These are phyloP conservation scores for Blepharisma stoltei DNA, from an alignment of 73 alveolate genomes.

Conservation along the genomic window DNA sequence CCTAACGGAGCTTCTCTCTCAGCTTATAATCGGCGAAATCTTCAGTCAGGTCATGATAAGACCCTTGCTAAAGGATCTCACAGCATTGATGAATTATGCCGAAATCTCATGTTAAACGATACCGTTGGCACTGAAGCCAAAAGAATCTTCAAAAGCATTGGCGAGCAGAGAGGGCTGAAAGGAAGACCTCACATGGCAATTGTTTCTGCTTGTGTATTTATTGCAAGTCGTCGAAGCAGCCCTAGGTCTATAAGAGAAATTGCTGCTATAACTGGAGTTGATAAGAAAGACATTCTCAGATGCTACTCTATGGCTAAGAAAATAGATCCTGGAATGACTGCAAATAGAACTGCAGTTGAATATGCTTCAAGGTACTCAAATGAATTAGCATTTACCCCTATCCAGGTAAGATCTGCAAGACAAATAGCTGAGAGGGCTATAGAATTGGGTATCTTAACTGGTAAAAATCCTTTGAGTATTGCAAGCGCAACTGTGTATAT, in stretches of 20 bases:
- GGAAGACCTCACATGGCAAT: conserved; percentile 22
- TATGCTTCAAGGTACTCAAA: conserved; percentile 3
- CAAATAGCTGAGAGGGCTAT: conserved; percentile 14
- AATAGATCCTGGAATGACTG: not conserved
- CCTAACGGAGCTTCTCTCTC: too few species aligned
- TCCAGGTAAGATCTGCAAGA: not conserved
- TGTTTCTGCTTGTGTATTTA: conserved; percentile 4
- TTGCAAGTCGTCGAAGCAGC: conserved; percentile 14
- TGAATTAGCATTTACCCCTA: not conserved
- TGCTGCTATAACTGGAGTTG: not conserved
- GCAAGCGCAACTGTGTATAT: conserved; percentile 25
- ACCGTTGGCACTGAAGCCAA: not conserved
- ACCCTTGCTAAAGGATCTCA: conserved; percentile 11
- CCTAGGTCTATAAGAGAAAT: conserved; percentile 25
- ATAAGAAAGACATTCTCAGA: conserved; percentile 6
- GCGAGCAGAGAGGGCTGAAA: not conserved
- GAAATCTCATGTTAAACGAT: not conserved
- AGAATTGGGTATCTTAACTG: conserved; percentile 5
- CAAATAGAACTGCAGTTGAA: conserved; percentile 3
- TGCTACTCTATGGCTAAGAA: conserved; percentile 7
- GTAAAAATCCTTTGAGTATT: conserved; percentile 25
- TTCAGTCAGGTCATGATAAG: conserved; percentile 14
- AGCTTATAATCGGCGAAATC: not conserved
- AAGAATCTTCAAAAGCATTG: not conserved
- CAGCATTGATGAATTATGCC: not conserved